A percentile compares a stretch with the other conserved stretches of the same genome.
Conservation (phyloP, 306 rosid genomes). For the Urtica urens region DNA sequence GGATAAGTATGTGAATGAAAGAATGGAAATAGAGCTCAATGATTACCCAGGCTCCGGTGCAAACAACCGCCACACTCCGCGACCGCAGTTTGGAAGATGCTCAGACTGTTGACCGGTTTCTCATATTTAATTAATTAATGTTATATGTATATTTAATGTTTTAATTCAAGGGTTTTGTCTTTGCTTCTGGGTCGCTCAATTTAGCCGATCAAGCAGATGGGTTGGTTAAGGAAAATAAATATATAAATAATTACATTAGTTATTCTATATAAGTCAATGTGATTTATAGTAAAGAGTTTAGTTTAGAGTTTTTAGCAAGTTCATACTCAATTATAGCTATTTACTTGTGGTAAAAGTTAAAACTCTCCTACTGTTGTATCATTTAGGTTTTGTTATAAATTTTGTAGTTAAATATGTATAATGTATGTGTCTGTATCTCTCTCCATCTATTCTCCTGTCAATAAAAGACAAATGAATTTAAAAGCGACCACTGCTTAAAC, state of each 20-base stretch:
- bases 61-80: conserved; percentile 86
- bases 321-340: background rate
- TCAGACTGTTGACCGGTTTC: conserved; percentile 19
- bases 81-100: conserved; percentile 32
- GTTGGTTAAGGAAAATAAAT: background rate
- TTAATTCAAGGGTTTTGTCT: conserved; percentile 1
- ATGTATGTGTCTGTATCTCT: too few relatives aligned
- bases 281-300: background rate
- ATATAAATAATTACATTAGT: background rate
- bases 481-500: too few relatives aligned
- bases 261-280: background rate
- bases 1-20: conserved; percentile 20
- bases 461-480: too few relatives aligned
- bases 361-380: background rate
- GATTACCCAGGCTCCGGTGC: conserved; percentile 78
- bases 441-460: too few relatives aligned
- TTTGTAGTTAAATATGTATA: too few relatives aligned
- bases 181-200: conserved; percentile 17
- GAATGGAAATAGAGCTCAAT: conserved; percentile 59
- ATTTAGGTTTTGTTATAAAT: background rate
- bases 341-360: background rate
- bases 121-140: background rate
- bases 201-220: conserved; percentile 21
- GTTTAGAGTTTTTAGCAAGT: background rate
- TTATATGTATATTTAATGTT: background rate